Evolutionary conservation across 495 filamentous ascomycete species (phyloP).

Genomic region (Hyaloscypha hepaticicola): DNA sequence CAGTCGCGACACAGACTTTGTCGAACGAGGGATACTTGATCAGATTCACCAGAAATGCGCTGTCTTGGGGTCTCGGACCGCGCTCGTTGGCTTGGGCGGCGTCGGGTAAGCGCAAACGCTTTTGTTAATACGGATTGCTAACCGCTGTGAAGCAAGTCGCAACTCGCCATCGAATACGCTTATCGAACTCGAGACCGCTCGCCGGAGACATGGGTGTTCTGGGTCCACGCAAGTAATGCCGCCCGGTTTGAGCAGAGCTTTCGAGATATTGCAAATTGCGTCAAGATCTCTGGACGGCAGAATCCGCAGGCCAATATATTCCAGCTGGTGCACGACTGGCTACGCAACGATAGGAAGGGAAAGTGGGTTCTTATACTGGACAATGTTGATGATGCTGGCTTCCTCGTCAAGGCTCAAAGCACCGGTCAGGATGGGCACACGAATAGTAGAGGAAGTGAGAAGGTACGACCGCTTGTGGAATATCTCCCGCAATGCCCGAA

Average conservation of each 20-base stretch:
- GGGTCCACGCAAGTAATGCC: conserved; percentile 45
- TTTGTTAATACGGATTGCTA: conserved; percentile 14
- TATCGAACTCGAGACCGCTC: conserved; percentile 38
- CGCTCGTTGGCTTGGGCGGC: conserved; percentile 34
- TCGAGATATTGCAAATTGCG: conserved; percentile 38
- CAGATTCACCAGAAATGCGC: conserved; percentile 34
- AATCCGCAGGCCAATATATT: conserved; percentile 43
- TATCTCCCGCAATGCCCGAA: conserved; percentile 36
- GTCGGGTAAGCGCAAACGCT: conserved; percentile 27
- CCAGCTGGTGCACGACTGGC: conserved; percentile 41
- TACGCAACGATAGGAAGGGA: conserved; percentile 34
- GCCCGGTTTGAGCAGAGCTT: conserved; percentile 42
- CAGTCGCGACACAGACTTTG: no score
- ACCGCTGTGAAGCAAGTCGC: conserved; percentile 32
- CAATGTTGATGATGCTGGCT: conserved; percentile 41
- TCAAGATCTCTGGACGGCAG: conserved; percentile 39
- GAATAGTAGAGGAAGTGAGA: conserved; percentile 11
- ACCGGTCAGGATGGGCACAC: conserved; percentile 24
- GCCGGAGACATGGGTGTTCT: conserved; percentile 49
- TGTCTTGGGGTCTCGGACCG: conserved; percentile 27
- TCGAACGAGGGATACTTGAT: conserved; percentile 41
- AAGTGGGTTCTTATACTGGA: conserved; percentile 46
- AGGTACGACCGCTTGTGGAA: conserved; percentile 14
- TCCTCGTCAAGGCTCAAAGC: conserved; percentile 29
- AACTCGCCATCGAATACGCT: conserved; percentile 34